Percentiles rank a stretch among this genome's conserved stretches.
Evolutionary conservation across 1,284 basidiomycete genomes (phyloP).

Genomic region (Ganoderma resinaceum): DNA sequence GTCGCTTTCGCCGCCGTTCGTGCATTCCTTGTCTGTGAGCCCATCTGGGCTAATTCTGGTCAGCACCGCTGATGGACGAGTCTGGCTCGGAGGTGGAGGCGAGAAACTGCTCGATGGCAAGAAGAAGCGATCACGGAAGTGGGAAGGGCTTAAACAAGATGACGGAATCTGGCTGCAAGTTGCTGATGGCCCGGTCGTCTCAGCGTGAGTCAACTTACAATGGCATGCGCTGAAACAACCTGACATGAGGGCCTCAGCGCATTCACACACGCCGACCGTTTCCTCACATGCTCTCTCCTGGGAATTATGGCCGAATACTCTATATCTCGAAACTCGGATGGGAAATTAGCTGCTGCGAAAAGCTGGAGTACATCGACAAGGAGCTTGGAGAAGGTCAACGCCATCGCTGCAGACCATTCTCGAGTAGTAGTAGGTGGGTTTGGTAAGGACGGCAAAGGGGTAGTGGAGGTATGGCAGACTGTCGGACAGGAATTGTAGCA

Average conservation of each 20-base stretch:
- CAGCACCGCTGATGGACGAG: conserved; percentile 75
- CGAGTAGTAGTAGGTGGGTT: conserved; percentile 68
- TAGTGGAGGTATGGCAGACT: conserved; percentile 62
- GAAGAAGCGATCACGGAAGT: conserved; percentile 68
- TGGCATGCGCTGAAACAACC: conserved; percentile 17
- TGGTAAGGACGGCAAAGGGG: conserved; percentile 58
- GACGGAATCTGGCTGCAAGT: conserved; percentile 55
- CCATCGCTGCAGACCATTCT: conserved; percentile 52
- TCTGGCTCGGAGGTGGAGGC: conserved; percentile 73
- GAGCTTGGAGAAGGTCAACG: conserved; percentile 66
- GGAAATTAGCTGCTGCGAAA: conserved; percentile 42
- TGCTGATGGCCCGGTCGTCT: conserved; percentile 75
- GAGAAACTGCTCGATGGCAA: conserved; percentile 52
- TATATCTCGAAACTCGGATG: conserved; percentile 45
- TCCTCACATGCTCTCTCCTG: conserved; percentile 66
- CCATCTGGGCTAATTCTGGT: conserved; percentile 66
- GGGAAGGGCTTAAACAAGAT: conserved; percentile 69
- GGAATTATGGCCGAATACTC: conserved; percentile 60
- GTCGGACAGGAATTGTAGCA: not conserved
- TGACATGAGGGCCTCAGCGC: conserved; percentile 44
- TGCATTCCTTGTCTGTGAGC: conserved; percentile 66
- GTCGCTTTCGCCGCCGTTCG: conserved; percentile 75
- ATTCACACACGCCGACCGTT: conserved; percentile 52
- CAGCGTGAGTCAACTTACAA: conserved; percentile 50
- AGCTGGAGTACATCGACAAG: conserved; percentile 53